phyloP scores from a whole-genome alignment of 331 rosid species.

The Quercus lobata region DNA sequence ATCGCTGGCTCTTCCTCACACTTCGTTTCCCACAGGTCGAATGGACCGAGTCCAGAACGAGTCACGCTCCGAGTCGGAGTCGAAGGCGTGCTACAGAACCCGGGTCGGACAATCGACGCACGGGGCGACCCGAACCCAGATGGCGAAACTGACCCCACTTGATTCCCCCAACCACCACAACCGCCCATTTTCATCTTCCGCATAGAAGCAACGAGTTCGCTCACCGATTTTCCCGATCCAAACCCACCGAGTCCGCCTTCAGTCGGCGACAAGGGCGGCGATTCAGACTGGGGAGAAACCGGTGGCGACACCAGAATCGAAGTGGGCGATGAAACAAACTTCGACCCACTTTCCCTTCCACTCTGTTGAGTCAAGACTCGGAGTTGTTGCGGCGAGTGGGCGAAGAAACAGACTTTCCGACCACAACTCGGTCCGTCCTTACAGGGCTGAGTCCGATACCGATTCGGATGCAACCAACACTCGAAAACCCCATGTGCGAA shows the following conservation, averaged over 20 bases:
- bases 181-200: conserved; percentile 25
- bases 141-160: not conserved
- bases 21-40: conserved; percentile 29
- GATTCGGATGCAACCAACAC: conserved; percentile 89
- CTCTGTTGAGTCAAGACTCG: conserved; percentile 39
- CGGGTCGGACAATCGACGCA: conserved; percentile 26
- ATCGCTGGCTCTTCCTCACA: conserved; percentile 52
- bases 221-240: conserved; percentile 17
- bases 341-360: not conserved
- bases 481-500: conserved; percentile 94
- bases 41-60: not conserved
- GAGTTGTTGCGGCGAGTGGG: conserved; percentile 69
- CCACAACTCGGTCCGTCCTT: conserved; percentile 67
- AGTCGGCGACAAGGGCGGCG: conserved; percentile 56
- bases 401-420: conserved; percentile 81
- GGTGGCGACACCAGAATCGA: conserved; percentile 51
- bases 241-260: conserved; percentile 17
- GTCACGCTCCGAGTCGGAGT: conserved; percentile 12
- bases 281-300: conserved; percentile 35
- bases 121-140: conserved; percentile 30
- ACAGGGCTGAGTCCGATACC: conserved; percentile 86
- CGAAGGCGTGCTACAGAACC: conserved; percentile 17
- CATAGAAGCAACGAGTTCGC: conserved; percentile 42
- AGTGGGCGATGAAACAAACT: conserved; percentile 46
- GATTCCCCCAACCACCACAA: conserved; percentile 3